Evolutionary conservation across 176 grass and related monocot species (phyloP).

Genomic region (Thalia dealbata): DNA sequence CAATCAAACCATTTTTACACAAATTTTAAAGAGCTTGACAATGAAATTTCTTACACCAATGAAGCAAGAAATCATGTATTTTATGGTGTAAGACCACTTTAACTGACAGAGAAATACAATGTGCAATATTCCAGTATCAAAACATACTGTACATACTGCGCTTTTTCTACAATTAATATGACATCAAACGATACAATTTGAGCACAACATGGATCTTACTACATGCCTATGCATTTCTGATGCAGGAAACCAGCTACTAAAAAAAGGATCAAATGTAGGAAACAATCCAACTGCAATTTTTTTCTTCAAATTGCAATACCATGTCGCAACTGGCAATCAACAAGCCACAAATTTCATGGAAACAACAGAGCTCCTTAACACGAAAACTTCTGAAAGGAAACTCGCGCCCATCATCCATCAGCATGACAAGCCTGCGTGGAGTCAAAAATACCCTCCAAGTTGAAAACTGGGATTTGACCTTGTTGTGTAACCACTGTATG

Average conservation of each 20-base stretch:
- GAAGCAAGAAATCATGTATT: no score
- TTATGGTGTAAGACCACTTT: no score
- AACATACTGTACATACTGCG: no score
- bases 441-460: neutral
- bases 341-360: neutral
- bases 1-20: no score
- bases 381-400: neutral
- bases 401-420: neutral
- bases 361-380: neutral
- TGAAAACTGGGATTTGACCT: neutral
- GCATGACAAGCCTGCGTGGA: neutral
- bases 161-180: no score
- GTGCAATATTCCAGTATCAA: no score
- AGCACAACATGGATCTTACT: no score
- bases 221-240: no score
- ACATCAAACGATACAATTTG: no score
- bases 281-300: neutral
- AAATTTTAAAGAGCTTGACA: no score
- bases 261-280: neutral
- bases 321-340: neutral
- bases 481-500: neutral
- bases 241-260: neutral
- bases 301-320: neutral
- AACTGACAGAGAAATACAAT: no score
- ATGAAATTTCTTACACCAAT: no score